phyloP scores from a whole-genome alignment of 179 eudicot genomes.

The Spergularia azorica region DNA sequence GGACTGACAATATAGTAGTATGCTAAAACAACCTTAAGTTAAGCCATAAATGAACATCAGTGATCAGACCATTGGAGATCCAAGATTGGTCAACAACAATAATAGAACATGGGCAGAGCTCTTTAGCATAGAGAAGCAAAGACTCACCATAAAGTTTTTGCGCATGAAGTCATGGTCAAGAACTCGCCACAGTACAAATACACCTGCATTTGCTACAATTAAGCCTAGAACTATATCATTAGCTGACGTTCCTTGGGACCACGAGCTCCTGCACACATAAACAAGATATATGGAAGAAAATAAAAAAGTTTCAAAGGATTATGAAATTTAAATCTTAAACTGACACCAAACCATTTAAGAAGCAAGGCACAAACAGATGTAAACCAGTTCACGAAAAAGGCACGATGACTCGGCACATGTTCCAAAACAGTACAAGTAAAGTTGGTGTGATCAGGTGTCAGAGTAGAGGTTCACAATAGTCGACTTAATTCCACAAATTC shows the following conservation, averaged over 20 bases:
- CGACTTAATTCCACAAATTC: not conserved
- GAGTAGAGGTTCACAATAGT: not conserved
- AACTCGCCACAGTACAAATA: slow-evolving; percentile 67
- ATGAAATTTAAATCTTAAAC: not conserved
- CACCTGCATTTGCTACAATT: slow-evolving; percentile 68
- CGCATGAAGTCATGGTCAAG: slow-evolving; percentile 59
- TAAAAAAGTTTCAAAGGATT: slow-evolving; percentile 5
- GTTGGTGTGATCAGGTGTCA: not conserved
- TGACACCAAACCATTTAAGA: not conserved
- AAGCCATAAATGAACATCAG: not conserved
- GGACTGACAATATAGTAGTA: not conserved
- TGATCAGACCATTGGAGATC: not conserved
- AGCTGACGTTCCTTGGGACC: slow-evolving; percentile 48
- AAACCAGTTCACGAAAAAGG: not conserved
- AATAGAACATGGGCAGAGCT: not conserved
- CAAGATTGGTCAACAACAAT: not conserved
- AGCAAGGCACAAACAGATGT: not conserved
- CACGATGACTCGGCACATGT: not conserved
- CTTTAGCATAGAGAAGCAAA: slow-evolving; percentile 4
- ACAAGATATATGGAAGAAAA: slow-evolving; percentile 11
- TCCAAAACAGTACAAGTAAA: not conserved
- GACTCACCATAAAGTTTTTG: slow-evolving; percentile 68
- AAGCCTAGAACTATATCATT: slow-evolving; percentile 66
- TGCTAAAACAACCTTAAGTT: not conserved
- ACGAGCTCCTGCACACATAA: slow-evolving; percentile 53